Evolutionary conservation across 768 basidiomycete species (phyloP), one percentile per base, ranked within the genome.

Genomic region (Rhodocollybia butyracea): DNA sequence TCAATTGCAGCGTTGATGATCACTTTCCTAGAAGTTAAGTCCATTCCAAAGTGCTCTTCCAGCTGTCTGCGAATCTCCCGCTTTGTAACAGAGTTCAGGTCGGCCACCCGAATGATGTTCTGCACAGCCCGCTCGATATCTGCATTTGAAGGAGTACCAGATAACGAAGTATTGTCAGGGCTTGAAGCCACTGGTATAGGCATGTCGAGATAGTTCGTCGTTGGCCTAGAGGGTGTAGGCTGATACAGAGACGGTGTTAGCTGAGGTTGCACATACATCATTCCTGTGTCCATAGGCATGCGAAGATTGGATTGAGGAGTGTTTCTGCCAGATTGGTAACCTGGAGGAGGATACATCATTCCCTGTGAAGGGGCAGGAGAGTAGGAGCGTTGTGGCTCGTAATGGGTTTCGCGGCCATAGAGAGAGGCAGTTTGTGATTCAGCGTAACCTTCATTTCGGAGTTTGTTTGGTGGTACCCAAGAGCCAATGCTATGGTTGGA

Each of bases 401-500:
- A 95, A 63, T 80, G 82, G 0, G 92, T 94, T 67, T 93, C 91
- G 39, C 89, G 89, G 41, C 93, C 92, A 60, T 94, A 94, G 27
- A 93, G 66, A 0, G 91, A 94, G 2, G 83, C 86, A 7, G 90
- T 85, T 15, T 79, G 84, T 3, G 89, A 90, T 64, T 91, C 87
- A 3, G 86, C 77, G 53, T 91, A 91, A 2, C 84, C 89, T 26
- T 88, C 85, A 63, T 83, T 86, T 60, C 80, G 84, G 60, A 79
- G 67, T 64, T 88, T 88, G 38, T 74, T 73, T 1, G 89, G 91
- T 31, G 93, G 92, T 10, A 88, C 86, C 90, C 92, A 96, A 0
- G 91, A 94, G 7, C 92, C 92, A 48, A 94, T 91, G 58, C 91
- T 94, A 70, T 96, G 94, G 64, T 95, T 95, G 0, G 91, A 94